Evolutionary conservation across 495 filamentous ascomycete genomes (phyloP), one percentile per base, ranked within the genome.

Genomic region (Aspergillus bridgeri): DNA sequence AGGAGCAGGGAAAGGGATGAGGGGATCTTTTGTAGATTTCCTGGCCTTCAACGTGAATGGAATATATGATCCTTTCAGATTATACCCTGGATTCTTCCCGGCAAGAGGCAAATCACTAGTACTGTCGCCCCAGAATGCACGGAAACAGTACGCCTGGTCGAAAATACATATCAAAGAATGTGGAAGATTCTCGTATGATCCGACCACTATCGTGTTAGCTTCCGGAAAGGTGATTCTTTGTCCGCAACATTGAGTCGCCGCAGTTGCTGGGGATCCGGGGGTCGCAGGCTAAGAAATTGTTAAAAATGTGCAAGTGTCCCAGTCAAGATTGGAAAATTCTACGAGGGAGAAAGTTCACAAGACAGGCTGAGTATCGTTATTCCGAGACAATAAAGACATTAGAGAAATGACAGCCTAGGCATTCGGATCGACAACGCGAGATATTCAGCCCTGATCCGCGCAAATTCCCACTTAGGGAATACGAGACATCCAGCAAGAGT

Each of bases 281-380:
- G 85, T 33, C 83, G 81, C 8, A 57, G 60, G 9, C 53, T 55
- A 4, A 54, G 62, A n/a, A n/a, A n/a, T n/a, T 9, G 45, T 82
- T 2, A 73, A 86, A 0, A 48, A 69, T 1, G 61, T 0, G 73
- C 72, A 5, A 74, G 76, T 0, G 76, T 86, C 22, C 60, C 68
- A 0, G 60, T 76, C 5, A 73, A n/a, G 76, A 21, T 64, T 82
- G 3, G 63, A 75, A 21, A 76, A 75, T 29, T 65, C 77, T 0
- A 76, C 18, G 82, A 85, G 2, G 82, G 83, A 5, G 75, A 79
- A 50, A 84, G 84, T 44, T 64, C 85, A 3, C 82, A 86, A 58
- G 82, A 84, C 25, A 81, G 84, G 57, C 57, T 78, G 51, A 77
- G 79, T 76, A 67, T 45, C 70, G 56, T 38, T 53, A 29, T 53